These are phyloP conservation scores for Skeletonema tropicum DNA, from an alignment of 108 stramenopile species.

Conservation along the genomic window DNA sequence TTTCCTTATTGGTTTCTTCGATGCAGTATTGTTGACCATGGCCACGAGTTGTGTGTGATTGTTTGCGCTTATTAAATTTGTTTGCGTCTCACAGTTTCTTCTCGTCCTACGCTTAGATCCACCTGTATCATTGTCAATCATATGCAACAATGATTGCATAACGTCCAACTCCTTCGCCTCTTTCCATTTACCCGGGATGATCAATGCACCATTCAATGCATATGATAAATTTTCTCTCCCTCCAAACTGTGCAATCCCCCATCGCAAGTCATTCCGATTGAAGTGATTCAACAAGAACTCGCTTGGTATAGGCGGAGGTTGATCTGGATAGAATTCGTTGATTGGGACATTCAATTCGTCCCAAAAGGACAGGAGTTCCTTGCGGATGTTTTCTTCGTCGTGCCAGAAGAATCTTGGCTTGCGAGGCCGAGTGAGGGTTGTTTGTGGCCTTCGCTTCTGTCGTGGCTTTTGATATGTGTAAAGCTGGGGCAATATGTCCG, in stretches of 20 bases:
- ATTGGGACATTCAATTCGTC: constrained; percentile 17
- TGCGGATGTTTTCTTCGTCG: constrained; percentile 48
- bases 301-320: constrained; percentile 64
- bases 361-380: constrained; percentile 58
- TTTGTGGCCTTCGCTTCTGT: constrained; percentile 43
- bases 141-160: constrained; percentile 38
- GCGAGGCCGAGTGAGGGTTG: constrained; percentile 31
- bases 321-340: constrained; percentile 14
- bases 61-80: constrained; percentile 14
- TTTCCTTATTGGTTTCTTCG: neutral
- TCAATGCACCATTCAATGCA: constrained; percentile 35
- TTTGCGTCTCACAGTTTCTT: neutral
- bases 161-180: constrained; percentile 47
- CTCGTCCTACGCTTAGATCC: neutral
- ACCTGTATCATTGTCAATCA: constrained; percentile 24
- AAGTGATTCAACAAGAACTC: constrained; percentile 65
- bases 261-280: constrained; percentile 66
- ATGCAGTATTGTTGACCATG: constrained; percentile 1
- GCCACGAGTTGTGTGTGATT: neutral
- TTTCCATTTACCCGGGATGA: constrained; percentile 73
- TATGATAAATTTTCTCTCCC: constrained; percentile 49
- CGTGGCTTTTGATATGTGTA: constrained; percentile 43
- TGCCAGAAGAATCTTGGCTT: constrained; percentile 65
- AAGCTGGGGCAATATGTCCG: constrained; percentile 12
- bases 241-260: constrained; percentile 52